These are phyloP conservation scores for Malbranchea cinnamomea DNA, from an alignment of 2,329 filamentous ascomycete species.

Conservation along the genomic window DNA sequence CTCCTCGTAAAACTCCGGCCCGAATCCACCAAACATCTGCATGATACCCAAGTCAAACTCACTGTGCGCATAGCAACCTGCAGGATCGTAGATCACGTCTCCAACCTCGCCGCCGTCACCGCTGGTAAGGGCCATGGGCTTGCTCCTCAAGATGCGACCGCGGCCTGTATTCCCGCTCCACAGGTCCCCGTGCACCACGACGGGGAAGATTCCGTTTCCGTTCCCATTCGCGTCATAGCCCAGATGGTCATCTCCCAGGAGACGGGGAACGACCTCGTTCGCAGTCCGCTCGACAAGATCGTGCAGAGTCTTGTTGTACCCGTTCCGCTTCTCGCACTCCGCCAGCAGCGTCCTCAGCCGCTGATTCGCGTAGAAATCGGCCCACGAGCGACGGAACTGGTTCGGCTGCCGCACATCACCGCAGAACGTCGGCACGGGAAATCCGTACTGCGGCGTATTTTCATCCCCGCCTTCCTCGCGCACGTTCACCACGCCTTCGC, in stretches of 20 bases:
- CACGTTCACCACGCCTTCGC: conserved; percentile 2
- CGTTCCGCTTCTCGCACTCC: conserved; percentile 45
- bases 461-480: conserved; percentile 34
- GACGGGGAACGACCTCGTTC: conserved; percentile 51
- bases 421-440: conserved; percentile 73
- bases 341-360: conserved; percentile 52
- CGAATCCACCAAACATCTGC: conserved; percentile 91
- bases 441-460: conserved; percentile 57
- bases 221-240: conserved; percentile 28
- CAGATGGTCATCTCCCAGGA: conserved; percentile 56
- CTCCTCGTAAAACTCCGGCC: conserved; percentile 53
- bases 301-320: conserved; percentile 46
- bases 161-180: conserved; percentile 74
- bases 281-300: conserved; percentile 51
- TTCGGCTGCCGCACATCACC: conserved; percentile 76
- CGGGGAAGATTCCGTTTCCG: conserved; percentile 50
- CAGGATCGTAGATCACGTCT: conserved; percentile 71
- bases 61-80: conserved; percentile 66
- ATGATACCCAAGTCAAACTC: conserved; percentile 92
- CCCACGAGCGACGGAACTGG: conserved; percentile 56
- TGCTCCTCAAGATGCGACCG: conserved; percentile 43
- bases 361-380: conserved; percentile 70
- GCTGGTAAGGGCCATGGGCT: conserved; percentile 13
- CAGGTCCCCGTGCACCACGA: conserved; percentile 80
- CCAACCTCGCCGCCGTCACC: conserved; percentile 38